These are phyloP conservation scores for Ceratocystis lukuohia DNA, from an alignment of 2,329 filamentous ascomycete species.

Conservation along the genomic window DNA sequence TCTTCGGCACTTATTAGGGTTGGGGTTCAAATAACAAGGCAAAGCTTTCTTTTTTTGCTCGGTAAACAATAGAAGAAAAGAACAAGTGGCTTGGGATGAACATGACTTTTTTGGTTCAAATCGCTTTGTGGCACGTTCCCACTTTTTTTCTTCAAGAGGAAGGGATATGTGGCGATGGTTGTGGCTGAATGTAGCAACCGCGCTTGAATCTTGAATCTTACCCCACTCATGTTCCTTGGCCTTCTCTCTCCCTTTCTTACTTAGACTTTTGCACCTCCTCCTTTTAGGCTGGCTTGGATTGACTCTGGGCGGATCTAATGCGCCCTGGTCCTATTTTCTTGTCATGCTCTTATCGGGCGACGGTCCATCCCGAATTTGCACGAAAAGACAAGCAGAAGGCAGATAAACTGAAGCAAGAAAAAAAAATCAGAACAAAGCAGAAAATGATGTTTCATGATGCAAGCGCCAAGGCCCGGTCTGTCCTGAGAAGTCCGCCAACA, in stretches of 20 bases:
- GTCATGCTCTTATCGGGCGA: neutral
- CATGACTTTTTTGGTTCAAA: neutral
- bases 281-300: neutral
- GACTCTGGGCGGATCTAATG: neutral
- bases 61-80: neutral
- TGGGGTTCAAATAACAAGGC: too few relatives aligned
- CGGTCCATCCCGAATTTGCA: neutral
- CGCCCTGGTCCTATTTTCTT: neutral
- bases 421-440: neutral
- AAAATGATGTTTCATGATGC: neutral
- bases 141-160: neutral
- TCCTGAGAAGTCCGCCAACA: neutral
- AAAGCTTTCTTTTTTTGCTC: neutral
- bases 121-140: neutral
- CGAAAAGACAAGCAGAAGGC: neutral
- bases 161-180: neutral
- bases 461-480: neutral
- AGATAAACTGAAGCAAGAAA: neutral
- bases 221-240: neutral
- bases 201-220: neutral
- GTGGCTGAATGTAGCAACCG: neutral
- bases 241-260: neutral
- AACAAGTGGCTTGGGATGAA: slow-evolving; percentile 1
- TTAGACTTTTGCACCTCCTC: too few relatives aligned
- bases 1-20: too few relatives aligned